Base-by-base conservation (phyloP, 345 rosid genomes). In the Acer saccharum region DNA sequence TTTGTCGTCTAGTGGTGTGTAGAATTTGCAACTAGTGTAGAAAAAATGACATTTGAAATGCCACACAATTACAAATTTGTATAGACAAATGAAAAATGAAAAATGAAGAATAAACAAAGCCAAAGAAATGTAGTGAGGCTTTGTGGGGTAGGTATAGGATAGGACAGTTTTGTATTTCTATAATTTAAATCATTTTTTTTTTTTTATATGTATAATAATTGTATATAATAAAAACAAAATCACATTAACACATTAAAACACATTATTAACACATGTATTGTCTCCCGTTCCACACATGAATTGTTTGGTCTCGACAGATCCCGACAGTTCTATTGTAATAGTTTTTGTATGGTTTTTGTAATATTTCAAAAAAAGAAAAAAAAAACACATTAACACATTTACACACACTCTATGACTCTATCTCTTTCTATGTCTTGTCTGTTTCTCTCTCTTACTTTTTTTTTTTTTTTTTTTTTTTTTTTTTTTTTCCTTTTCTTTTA, bases 91-190 rank as follows among this genome's bases (percentile, higher is more conserved):
- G 2, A 27, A 32, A 12, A 23, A 70, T 55, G 2, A 78, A 25
- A 25, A 25, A 25, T 25, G 27, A 25, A 78, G 78, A 76, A 78
- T 84, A 76, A 81, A 81, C 3, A 69, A 78, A 76, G 41, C 29
- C 39, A 27, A 8, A 57, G 55, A 81, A 80, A 81, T 76, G 71
- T 32, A 32, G 39, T 3, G 39, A 32, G 39, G 39, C 39, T 35
- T 35, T 35, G 39, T 35, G 39, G 85, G 78, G 80, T 79, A 77
- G 87, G 85, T 81, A 68, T 57, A 77, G 81, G 85, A 77, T 75
- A 74, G 76, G 82, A 81, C 85, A 85, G 81, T 81, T 80, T 77
- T 70, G 63, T 73, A 48, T 80, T 71, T 63, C 41, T 16, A 29
- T 3, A 21, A 27, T 13, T 52, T 20, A 14, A 5, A 32, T 6